Evolutionary conservation across 768 basidiomycete genomes (phyloP).

Genomic region (Pisolithus marmoratus): DNA sequence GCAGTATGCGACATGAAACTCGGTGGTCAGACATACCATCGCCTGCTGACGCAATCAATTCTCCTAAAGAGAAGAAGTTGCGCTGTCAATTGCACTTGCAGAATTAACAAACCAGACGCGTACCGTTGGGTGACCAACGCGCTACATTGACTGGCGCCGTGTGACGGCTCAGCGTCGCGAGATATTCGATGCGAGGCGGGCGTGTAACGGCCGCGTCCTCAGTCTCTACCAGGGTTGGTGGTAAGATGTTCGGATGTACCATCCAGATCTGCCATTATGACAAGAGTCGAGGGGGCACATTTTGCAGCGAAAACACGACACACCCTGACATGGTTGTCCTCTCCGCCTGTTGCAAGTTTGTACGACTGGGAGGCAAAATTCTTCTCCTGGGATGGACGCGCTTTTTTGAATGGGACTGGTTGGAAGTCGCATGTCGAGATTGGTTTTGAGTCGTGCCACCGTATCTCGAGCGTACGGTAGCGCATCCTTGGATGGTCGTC

Average conservation of each 20-base stretch:
- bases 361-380: slow-evolving; percentile 71
- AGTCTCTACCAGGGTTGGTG: slow-evolving; percentile 46
- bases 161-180: slow-evolving; percentile 89
- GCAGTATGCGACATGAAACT: slow-evolving; percentile 4
- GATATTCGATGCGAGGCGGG: slow-evolving; percentile 90
- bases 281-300: slow-evolving; percentile 1
- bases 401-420: slow-evolving; percentile 73
- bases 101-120: slow-evolving; percentile 14
- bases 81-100: neutral
- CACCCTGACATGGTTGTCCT: slow-evolving; percentile 95
- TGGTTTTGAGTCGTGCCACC: slow-evolving; percentile 94
- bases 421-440: slow-evolving; percentile 98
- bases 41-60: slow-evolving; percentile 91
- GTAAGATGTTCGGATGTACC: slow-evolving; percentile 86
- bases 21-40: slow-evolving; percentile 61
- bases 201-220: slow-evolving; percentile 35
- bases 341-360: slow-evolving; percentile 89
- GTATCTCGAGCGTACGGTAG: slow-evolving; percentile 86
- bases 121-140: slow-evolving; percentile 91
- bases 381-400: slow-evolving; percentile 55
- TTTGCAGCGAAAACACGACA: slow-evolving; percentile 33
- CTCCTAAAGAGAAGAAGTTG: slow-evolving; percentile 44
- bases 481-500: slow-evolving; percentile 48
- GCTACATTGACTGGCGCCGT: slow-evolving; percentile 96
- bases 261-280: slow-evolving; percentile 69